These are phyloP conservation scores for Sporisorium iseilematis-ciliati DNA, from an alignment of 1,284 basidiomycete genomes.

Conservation along the genomic window DNA sequence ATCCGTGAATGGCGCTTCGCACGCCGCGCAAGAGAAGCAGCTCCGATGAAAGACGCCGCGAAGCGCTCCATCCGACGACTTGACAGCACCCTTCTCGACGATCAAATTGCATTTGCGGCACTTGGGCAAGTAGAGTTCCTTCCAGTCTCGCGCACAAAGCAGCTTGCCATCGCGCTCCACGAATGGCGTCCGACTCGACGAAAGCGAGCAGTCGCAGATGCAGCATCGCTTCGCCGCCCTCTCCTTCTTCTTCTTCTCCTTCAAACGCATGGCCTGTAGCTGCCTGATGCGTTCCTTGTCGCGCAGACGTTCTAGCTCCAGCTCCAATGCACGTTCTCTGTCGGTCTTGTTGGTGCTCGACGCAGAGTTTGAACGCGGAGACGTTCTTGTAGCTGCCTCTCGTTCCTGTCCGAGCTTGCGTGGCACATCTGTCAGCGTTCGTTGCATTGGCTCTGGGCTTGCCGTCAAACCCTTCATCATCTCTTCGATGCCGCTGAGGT, in stretches of 20 bases:
- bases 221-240: slow-evolving; percentile 44
- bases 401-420: background rate
- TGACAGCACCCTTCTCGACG: slow-evolving; percentile 57
- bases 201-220: slow-evolving; percentile 55
- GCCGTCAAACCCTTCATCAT: slow-evolving; percentile 52
- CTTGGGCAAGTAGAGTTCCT: slow-evolving; percentile 60
- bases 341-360: slow-evolving; percentile 20
- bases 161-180: slow-evolving; percentile 59
- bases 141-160: slow-evolving; percentile 59
- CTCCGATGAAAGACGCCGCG: slow-evolving; percentile 52
- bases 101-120: slow-evolving; percentile 56
- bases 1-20: slow-evolving; percentile 52
- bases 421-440: slow-evolving; percentile 13
- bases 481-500: slow-evolving; percentile 54
- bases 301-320: slow-evolving; percentile 39
- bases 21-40: slow-evolving; percentile 61
- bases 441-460: slow-evolving; percentile 28
- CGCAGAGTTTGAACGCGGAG: slow-evolving; percentile 11
- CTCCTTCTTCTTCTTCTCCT: slow-evolving; percentile 42
- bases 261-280: slow-evolving; percentile 31
- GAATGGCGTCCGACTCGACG: slow-evolving; percentile 48
- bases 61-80: slow-evolving; percentile 60
- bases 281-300: slow-evolving; percentile 37
- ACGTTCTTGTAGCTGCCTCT: background rate
- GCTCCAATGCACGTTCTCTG: slow-evolving; percentile 28